phyloP scores from a whole-genome alignment of 2,329 filamentous ascomycete genomes.

The Fusarium acutatum region DNA sequence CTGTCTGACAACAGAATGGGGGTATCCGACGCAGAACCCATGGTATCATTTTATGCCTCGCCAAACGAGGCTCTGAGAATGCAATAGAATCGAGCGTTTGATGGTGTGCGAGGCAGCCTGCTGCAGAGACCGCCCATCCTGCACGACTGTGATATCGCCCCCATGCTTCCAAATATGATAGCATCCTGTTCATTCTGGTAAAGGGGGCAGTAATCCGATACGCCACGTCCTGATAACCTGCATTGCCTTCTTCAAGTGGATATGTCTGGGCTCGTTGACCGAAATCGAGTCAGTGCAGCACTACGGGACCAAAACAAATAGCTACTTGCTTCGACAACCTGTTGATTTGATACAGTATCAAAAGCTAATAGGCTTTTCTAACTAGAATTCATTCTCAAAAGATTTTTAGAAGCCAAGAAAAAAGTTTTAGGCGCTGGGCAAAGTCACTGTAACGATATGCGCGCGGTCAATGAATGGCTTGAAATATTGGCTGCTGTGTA shows the following conservation, averaged over 20 bases:
- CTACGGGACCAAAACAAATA: no score
- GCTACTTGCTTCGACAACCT: no score
- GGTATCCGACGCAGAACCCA: neutral
- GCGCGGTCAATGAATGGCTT: neutral
- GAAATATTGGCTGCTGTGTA: neutral
- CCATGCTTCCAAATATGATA: neutral
- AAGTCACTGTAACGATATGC: neutral
- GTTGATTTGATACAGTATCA: no score
- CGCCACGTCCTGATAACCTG: no score
- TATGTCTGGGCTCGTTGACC: no score
- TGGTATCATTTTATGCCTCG: neutral
- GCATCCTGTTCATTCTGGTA: neutral
- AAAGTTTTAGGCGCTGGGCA: accelerated
- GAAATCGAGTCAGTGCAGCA: no score
- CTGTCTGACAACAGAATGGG: neutral
- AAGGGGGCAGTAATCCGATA: no score
- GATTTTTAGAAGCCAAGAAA: no score
- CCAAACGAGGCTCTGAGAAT: neutral
- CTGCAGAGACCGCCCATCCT: neutral
- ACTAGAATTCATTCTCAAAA: accelerated
- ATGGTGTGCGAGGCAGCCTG: neutral
- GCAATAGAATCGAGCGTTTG: no score
- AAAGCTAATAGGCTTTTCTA: no score
- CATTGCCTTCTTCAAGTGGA: no score
- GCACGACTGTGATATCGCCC: neutral